Conservation (phyloP, 345 rosid species). For the Salix suchowensis region DNA sequence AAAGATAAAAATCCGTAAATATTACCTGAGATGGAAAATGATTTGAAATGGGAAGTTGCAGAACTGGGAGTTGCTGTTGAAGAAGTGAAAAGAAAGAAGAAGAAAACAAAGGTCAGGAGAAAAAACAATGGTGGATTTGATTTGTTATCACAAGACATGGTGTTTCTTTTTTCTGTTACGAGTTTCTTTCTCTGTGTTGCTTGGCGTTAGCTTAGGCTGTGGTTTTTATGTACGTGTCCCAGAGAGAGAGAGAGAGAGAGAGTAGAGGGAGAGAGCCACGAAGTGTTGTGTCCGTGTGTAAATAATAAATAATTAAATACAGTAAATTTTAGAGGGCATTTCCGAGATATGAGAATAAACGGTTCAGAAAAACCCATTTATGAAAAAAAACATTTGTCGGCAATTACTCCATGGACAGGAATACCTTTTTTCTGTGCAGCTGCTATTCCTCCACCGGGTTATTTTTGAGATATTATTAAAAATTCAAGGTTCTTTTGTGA, state of each 20-base stretch:
- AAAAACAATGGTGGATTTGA: constrained; percentile 4
- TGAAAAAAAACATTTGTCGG: background rate
- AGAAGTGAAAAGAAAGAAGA: background rate
- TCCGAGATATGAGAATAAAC: background rate
- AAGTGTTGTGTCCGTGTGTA: background rate
- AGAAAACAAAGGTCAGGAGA: constrained; percentile 3
- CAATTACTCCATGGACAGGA: background rate
- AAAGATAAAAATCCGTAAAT: too few species aligned
- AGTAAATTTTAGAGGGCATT: background rate
- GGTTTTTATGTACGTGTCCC: background rate
- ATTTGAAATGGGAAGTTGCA: background rate
- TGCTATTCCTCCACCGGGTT: too few species aligned
- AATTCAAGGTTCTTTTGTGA: background rate
- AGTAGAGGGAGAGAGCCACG: background rate
- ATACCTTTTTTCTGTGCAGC: background rate
- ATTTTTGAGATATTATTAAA: too few species aligned
- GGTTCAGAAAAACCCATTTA: background rate
- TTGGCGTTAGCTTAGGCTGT: background rate
- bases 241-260: background rate
- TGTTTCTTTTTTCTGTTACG: background rate
- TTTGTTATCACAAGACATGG: background rate
- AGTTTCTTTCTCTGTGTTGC: constrained; percentile 1
- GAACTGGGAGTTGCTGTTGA: background rate
- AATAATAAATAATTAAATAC: background rate
- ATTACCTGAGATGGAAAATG: constrained; percentile 12